A percentile compares a stretch with the other conserved stretches of the same genome.
phyloP scores from a whole-genome alignment of 306 rosid species.

The Abrus precatorius region DNA sequence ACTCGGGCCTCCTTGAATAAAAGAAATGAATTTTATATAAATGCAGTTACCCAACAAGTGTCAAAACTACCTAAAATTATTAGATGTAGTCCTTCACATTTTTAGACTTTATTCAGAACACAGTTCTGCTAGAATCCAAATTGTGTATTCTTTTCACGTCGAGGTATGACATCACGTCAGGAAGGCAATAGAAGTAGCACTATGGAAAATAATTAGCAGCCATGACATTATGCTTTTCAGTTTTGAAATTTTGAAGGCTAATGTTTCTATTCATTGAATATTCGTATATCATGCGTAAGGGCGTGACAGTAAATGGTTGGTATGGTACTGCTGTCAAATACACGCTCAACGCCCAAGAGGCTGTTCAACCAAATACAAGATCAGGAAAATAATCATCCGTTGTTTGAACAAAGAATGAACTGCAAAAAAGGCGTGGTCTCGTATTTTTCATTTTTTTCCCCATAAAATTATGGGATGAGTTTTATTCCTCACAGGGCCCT shows the following conservation, averaged over 20 bases:
- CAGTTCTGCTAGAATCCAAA: conserved; percentile 23
- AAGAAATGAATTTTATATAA: neutral
- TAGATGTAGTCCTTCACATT: too few relatives aligned
- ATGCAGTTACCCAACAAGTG: too few relatives aligned
- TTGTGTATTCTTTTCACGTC: conserved; percentile 24
- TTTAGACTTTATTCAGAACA: neutral
- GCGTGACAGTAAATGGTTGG: neutral
- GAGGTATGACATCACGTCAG: conserved; percentile 2
- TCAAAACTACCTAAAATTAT: too few relatives aligned
- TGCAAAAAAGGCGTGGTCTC: neutral
- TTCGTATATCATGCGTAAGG: conserved; percentile 18
- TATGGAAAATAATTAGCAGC: conserved; percentile 10
- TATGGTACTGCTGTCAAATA: conserved; percentile 15
- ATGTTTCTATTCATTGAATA: neutral
- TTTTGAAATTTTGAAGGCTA: conserved; percentile 11
- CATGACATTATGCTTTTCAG: neutral
- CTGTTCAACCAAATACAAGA: neutral
- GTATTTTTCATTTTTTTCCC: neutral
- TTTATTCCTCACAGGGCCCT: neutral
- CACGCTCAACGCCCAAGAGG: conserved; percentile 1
- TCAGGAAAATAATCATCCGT: neutral
- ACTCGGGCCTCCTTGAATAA: too few relatives aligned
- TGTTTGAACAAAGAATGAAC: neutral
- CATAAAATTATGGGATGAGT: neutral
- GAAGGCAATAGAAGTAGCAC: conserved; percentile 25